Evolutionary conservation across 2,329 filamentous ascomycete species (phyloP).

Genomic region (Bipolaris zeicola): DNA sequence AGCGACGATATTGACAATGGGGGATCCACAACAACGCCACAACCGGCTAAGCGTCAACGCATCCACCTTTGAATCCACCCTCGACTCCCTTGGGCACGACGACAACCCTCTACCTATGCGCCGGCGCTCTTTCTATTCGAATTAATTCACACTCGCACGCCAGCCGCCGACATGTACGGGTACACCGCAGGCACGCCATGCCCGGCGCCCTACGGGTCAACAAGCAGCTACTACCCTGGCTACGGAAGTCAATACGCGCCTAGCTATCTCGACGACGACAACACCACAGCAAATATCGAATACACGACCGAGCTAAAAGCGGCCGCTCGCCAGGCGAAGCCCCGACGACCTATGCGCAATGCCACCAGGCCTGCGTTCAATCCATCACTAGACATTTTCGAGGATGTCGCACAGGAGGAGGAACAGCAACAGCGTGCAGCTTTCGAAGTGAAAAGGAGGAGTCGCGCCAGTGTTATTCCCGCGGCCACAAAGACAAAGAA

Average conservation of each 20-base stretch:
- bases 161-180: conserved; percentile 37
- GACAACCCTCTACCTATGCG: conserved; percentile 18
- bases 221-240: conserved; percentile 33
- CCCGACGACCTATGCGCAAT: conserved; percentile 41
- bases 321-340: conserved; percentile 38
- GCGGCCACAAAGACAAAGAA: conserved; percentile 30
- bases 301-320: conserved; percentile 47
- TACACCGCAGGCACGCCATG: conserved; percentile 46
- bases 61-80: conserved; percentile 12
- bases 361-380: conserved; percentile 40
- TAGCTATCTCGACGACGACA: conserved; percentile 32
- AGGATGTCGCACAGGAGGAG: conserved; percentile 46
- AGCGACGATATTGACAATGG: conserved; percentile 15
- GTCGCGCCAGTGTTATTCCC: conserved; percentile 35
- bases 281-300: conserved; percentile 46
- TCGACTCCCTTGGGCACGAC: conserved; percentile 17
- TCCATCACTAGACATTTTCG: conserved; percentile 45
- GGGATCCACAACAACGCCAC: conserved; percentile 15
- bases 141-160: background rate
- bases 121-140: conserved; percentile 23
- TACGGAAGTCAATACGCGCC: conserved; percentile 41
- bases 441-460: conserved; percentile 32
- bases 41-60: conserved; percentile 19
- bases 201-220: conserved; percentile 39
- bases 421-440: conserved; percentile 35